Evolutionary conservation across 2,329 filamentous ascomycete genomes (phyloP).

Genomic region (Lachnellula arida): DNA sequence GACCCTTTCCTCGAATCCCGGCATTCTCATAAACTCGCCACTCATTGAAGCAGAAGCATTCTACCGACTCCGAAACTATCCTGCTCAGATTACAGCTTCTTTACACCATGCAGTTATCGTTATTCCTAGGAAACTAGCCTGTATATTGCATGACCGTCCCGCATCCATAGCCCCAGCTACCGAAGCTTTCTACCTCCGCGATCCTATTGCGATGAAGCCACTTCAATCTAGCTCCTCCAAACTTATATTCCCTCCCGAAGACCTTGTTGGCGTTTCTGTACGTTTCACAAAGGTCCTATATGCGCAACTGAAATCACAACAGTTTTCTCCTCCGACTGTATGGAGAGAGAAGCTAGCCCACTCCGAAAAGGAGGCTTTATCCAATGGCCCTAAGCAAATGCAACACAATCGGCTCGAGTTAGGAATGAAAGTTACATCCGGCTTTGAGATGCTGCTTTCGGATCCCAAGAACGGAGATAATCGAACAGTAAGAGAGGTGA

Average conservation of each 20-base stretch:
- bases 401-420: constrained; percentile 47
- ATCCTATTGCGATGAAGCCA: constrained; percentile 69
- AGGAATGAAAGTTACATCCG: constrained; percentile 86
- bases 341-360: constrained; percentile 40
- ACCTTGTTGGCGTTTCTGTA: constrained; percentile 74
- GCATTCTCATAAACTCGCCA: constrained; percentile 62
- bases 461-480: constrained; percentile 65
- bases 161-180: constrained; percentile 75
- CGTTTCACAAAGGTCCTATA: constrained; percentile 86
- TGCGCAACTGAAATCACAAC: constrained; percentile 83
- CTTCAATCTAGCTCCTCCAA: constrained; percentile 51
- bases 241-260: constrained; percentile 66
- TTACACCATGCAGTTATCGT: constrained; percentile 71
- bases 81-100: constrained; percentile 65
- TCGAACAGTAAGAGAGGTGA: constrained; percentile 67
- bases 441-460: constrained; percentile 80
- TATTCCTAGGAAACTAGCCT: constrained; percentile 77
- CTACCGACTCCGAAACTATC: constrained; percentile 81
- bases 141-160: constrained; percentile 70
- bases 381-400: constrained; percentile 21
- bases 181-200: constrained; percentile 89
- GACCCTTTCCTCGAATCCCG: constrained; percentile 52
- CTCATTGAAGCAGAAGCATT: constrained; percentile 86
- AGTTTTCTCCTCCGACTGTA: constrained; percentile 61
- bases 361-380: constrained; percentile 26